Percentiles rank a stretch among this genome's conserved stretches.
phyloP scores from a whole-genome alignment of 768 basidiomycete genomes.

The Hygrophorus pudorinus region DNA sequence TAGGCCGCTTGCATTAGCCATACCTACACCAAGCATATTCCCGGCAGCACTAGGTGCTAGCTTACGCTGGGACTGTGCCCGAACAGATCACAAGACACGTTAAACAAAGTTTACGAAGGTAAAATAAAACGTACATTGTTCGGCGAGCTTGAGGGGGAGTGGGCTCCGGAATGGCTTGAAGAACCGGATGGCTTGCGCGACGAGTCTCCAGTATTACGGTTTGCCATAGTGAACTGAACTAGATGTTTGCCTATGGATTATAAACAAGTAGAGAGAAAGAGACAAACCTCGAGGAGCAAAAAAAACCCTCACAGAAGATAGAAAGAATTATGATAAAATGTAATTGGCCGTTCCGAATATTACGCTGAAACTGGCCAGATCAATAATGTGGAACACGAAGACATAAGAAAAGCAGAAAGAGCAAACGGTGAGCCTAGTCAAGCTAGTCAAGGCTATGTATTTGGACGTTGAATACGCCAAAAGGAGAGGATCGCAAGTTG shows the following conservation, averaged over 20 bases:
- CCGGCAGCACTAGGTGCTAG: constrained; percentile 28
- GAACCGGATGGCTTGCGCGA: constrained; percentile 64
- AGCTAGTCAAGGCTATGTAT: too few species aligned
- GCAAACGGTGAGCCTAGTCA: too few species aligned
- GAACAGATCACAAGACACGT: constrained; percentile 5
- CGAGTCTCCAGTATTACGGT: constrained; percentile 31
- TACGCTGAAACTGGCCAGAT: not conserved
- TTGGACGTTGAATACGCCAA: too few species aligned
- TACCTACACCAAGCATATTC: constrained; percentile 45
- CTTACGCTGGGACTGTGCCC: constrained; percentile 37
- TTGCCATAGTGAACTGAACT: constrained; percentile 14
- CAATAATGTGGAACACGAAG: too few species aligned
- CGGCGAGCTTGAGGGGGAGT: constrained; percentile 54
- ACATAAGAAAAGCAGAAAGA: too few species aligned
- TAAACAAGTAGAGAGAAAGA: constrained; percentile 9
- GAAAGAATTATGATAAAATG: not conserved
- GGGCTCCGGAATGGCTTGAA: constrained; percentile 52
- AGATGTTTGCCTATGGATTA: not conserved
- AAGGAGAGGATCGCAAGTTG: too few species aligned
- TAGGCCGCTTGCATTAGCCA: constrained; percentile 35
- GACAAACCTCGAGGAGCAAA: constrained; percentile 16
- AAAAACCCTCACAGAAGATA: constrained; percentile 11
- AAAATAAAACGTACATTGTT: constrained; percentile 34
- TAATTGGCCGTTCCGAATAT: not conserved
- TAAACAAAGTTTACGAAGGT: constrained; percentile 6